Percentiles rank a stretch among this genome's conserved stretches.
These are phyloP conservation scores for Chrysosporium queenslandicum DNA, from an alignment of 2,329 filamentous ascomycete species.

Conservation along the genomic window DNA sequence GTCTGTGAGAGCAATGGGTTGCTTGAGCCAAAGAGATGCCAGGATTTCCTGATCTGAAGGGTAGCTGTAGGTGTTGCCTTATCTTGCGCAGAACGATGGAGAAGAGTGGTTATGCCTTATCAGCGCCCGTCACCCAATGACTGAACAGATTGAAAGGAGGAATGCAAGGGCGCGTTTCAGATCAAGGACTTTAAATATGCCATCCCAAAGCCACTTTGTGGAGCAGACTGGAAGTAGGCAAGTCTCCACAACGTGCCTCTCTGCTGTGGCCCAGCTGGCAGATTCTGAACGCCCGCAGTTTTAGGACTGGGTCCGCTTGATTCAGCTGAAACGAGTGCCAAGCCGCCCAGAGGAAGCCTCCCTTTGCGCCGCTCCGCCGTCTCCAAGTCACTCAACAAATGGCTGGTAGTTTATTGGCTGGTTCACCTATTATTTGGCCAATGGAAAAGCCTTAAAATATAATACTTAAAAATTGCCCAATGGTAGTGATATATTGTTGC, in stretches of 20 bases:
- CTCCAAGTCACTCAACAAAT: neutral
- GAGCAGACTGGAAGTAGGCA: neutral
- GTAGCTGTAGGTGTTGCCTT: neutral
- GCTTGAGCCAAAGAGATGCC: neutral
- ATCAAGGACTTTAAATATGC: neutral
- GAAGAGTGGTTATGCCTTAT: neutral
- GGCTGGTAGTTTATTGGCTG: neutral
- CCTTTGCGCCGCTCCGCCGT: constrained; percentile 3
- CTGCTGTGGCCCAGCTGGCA: neutral
- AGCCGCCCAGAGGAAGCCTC: neutral
- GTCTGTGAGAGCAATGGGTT: neutral
- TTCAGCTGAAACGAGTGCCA: constrained; percentile 8
- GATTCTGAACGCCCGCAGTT: constrained; percentile 11
- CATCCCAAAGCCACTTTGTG: neutral
- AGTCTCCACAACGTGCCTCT: neutral
- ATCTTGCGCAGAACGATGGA: neutral
- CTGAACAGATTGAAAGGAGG: neutral
- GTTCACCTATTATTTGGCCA: neutral
- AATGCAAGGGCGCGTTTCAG: constrained; percentile 4
- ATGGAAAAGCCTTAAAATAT: neutral
- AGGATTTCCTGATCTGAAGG: neutral
- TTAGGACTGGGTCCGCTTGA: neutral
- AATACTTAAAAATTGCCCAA: neutral
- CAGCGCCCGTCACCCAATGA: neutral
- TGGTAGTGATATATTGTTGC: neutral